These are phyloP conservation scores for Aspergillus fructus DNA, from an alignment of 2,329 filamentous ascomycete species.

Conservation along the genomic window DNA sequence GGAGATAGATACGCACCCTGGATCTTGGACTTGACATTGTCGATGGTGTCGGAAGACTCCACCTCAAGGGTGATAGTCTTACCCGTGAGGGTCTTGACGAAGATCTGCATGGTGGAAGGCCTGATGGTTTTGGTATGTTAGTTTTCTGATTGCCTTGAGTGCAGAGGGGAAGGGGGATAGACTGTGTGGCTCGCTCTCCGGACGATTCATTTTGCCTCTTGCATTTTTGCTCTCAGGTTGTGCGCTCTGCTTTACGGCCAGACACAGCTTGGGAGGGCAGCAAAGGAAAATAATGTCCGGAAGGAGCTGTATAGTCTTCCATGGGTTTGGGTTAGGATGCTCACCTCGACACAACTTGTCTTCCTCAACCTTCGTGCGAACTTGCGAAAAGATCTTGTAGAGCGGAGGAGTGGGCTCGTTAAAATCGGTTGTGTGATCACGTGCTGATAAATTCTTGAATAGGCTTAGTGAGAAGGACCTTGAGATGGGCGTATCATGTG, in stretches of 20 bases:
- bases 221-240: not conserved
- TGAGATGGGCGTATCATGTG: conserved; percentile 8
- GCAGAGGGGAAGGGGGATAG: not conserved
- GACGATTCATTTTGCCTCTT: not conserved
- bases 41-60: conserved; percentile 98
- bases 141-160: conserved; percentile 12
- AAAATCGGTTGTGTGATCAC: conserved; percentile 44
- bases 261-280: not conserved
- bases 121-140: conserved; percentile 21
- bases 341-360: conserved; percentile 61
- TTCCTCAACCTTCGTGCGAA: conserved; percentile 57
- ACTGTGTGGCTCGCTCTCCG: not conserved
- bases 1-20: conserved; percentile 52
- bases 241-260: not conserved
- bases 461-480: conserved; percentile 17
- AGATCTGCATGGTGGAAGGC: conserved; percentile 53
- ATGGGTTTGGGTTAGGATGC: conserved; percentile 23
- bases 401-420: conserved; percentile 29
- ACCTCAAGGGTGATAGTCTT: conserved; percentile 99
- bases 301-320: not conserved
- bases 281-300: not conserved
- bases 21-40: conserved; percentile 99
- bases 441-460: conserved; percentile 19
- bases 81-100: conserved; percentile 78
- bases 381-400: conserved; percentile 25